Conservation (phyloP, 192 early-diverging fungal genomes). For the Gamsiella multidivaricata region DNA sequence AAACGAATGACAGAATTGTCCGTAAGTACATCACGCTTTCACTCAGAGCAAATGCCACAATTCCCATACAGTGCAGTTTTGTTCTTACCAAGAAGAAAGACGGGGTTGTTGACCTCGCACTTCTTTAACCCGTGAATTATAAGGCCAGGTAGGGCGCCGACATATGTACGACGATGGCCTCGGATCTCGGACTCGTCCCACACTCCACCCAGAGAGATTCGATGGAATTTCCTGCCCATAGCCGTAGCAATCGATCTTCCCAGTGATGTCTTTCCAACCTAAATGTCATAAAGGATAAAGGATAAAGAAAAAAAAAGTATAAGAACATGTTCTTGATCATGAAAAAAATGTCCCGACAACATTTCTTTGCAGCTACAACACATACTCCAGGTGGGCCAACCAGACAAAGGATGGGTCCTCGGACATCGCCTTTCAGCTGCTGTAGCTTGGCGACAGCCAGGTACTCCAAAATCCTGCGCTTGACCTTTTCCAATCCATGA, state of each 20-base stretch:
- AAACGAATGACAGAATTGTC: background rate
- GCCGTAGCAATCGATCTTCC: constrained; percentile 84
- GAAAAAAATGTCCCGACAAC: too few species aligned
- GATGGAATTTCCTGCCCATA: constrained; percentile 81
- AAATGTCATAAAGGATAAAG: constrained; percentile 18
- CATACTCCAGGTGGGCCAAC: constrained; percentile 71
- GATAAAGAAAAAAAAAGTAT: background rate
- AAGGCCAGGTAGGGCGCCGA: constrained; percentile 85
- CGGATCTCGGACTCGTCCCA: constrained; percentile 90
- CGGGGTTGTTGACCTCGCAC: constrained; percentile 81
- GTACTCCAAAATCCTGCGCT: constrained; percentile 85
- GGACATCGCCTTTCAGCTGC: constrained; percentile 71
- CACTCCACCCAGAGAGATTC: constrained; percentile 86
- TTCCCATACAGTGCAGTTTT: background rate
- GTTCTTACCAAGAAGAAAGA: constrained; percentile 74
- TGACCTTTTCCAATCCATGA: constrained; percentile 83
- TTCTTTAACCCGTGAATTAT: constrained; percentile 79
- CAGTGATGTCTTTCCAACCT: constrained; percentile 86
- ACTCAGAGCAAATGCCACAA: background rate
- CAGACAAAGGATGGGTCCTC: constrained; percentile 83
- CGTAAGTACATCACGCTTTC: background rate
- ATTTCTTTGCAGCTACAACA: too few species aligned
- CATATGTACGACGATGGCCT: constrained; percentile 88
- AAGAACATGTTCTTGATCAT: background rate
- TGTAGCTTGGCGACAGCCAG: constrained; percentile 82